phyloP scores from a whole-genome alignment of 2,329 filamentous ascomycete genomes.

The Paraphoma sp. region DNA sequence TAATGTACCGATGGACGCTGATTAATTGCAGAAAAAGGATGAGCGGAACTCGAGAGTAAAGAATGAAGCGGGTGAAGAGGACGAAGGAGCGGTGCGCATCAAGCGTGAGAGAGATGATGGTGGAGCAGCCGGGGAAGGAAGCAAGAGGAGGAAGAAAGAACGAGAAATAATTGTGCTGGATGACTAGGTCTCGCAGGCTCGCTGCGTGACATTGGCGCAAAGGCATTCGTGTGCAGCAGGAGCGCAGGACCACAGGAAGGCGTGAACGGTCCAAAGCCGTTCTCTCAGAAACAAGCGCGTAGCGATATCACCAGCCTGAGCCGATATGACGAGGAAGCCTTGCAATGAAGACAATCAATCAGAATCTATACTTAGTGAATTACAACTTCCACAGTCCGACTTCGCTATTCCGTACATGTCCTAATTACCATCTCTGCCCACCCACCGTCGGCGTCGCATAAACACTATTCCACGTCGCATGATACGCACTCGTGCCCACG shows the following conservation, averaged over 20 bases:
- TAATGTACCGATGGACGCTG: no score
- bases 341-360: no score
- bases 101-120: neutral
- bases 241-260: neutral
- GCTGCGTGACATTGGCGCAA: no score
- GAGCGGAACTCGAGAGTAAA: neutral
- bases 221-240: neutral
- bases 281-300: no score
- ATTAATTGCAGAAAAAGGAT: neutral
- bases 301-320: no score
- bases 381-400: no score
- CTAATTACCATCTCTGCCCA: constrained; percentile 14
- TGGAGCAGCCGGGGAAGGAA: neutral
- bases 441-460: constrained; percentile 19
- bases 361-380: no score
- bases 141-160: constrained; percentile 4
- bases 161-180: constrained; percentile 4
- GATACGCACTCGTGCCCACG: constrained; percentile 29
- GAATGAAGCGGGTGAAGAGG: neutral
- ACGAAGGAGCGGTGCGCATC: neutral
- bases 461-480: constrained; percentile 25
- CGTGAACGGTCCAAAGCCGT: no score
- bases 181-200: neutral
- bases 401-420: neutral
- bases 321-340: no score